Conservation (phyloP, 345 rosid species). For the Geranium rotundifolium region DNA sequence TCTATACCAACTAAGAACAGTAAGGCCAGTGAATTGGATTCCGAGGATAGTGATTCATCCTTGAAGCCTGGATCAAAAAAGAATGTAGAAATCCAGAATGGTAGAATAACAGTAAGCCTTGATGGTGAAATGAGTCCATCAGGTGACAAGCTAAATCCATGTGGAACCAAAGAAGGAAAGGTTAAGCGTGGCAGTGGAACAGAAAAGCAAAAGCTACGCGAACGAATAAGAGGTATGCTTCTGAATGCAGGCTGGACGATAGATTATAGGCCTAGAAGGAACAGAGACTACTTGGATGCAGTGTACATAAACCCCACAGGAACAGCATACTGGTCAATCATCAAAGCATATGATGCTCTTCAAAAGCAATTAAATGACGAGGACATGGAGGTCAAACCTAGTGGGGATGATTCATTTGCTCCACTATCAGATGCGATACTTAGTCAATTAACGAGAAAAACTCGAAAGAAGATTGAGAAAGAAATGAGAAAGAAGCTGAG, state of each 20-base stretch:
- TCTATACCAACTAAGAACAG: constrained; percentile 24
- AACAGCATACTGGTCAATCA: constrained; percentile 90
- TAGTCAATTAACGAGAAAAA: constrained; percentile 53
- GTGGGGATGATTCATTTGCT: constrained; percentile 34
- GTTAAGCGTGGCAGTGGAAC: constrained; percentile 81
- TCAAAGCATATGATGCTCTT: constrained; percentile 90
- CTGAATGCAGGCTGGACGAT: constrained; percentile 87
- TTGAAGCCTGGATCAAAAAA: constrained; percentile 26
- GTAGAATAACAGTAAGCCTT: constrained; percentile 18
- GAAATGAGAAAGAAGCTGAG: constrained; percentile 44
- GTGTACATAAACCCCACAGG: constrained; percentile 83
- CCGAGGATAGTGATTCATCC: constrained; percentile 40
- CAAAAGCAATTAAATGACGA: constrained; percentile 47
- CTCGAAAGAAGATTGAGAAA: constrained; percentile 54
- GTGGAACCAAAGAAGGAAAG: constrained; percentile 38
- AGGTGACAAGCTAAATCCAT: constrained; percentile 24
- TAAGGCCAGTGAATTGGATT: constrained; percentile 31
- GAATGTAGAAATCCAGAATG: constrained; percentile 24
- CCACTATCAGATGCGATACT: constrained; percentile 64
- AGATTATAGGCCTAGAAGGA: constrained; percentile 81
- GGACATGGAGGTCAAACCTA: constrained; percentile 26
- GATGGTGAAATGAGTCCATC: constrained; percentile 22
- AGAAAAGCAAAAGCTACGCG: constrained; percentile 85
- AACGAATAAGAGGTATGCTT: constrained; percentile 72
- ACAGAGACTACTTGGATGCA: constrained; percentile 77